A percentile compares a stretch with the other conserved stretches of the same genome.
Conservation (phyloP, 176 grass and related monocot genomes). For the Oryza australiensis region DNA sequence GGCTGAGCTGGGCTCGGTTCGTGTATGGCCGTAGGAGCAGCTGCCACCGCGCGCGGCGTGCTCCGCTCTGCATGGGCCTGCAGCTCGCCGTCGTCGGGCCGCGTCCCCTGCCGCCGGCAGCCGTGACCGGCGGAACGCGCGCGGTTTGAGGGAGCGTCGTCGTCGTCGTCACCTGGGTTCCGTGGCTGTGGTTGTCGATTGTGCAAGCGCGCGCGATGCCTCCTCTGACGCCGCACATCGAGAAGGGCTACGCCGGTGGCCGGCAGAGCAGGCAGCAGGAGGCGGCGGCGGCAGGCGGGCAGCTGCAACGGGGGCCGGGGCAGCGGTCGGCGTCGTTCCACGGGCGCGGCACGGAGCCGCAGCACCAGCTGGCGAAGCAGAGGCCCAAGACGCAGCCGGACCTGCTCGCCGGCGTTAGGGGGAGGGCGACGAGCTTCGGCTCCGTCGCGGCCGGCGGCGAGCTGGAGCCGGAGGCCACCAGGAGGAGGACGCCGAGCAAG, state of each 20-base stretch:
- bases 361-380: conserved; percentile 35
- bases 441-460: neutral
- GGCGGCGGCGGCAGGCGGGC: neutral
- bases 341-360: conserved; percentile 40
- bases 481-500: conserved; percentile 63
- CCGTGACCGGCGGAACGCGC: neutral
- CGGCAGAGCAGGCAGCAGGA: conserved; percentile 12
- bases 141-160: neutral
- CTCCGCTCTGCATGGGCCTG: conserved; percentile 13
- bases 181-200: neutral
- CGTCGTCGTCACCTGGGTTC: neutral
- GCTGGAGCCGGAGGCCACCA: neutral
- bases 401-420: conserved; percentile 47
- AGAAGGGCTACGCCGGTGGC: conserved; percentile 28
- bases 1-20: neutral
- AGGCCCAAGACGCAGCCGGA: conserved; percentile 75
- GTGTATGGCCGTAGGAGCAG: conserved; percentile 30
- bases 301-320: conserved; percentile 19
- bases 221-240: conserved; percentile 27
- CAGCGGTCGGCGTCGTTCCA: conserved; percentile 67
- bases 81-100: conserved; percentile 9
- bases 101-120: conserved; percentile 14
- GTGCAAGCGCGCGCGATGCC: conserved; percentile 20
- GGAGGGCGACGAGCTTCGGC: neutral
- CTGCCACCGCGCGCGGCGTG: conserved; percentile 9